Conservation (phyloP, 257 asterid genomes). For the Paraleonurus japonicus region DNA sequence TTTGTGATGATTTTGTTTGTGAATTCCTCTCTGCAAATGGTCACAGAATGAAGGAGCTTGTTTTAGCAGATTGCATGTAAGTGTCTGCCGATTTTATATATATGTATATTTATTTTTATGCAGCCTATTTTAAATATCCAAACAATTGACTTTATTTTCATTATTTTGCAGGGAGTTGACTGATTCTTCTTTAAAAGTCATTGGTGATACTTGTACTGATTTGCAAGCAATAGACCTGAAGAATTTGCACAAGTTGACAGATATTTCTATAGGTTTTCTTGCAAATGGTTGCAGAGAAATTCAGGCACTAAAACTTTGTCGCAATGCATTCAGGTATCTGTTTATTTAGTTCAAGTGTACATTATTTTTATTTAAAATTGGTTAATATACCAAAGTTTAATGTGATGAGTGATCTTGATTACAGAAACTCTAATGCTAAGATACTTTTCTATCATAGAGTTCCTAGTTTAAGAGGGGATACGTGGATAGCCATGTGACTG, state of each 20-base stretch:
- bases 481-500: neutral
- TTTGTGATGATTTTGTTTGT: slow-evolving; percentile 63
- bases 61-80: slow-evolving; percentile 69
- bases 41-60: slow-evolving; percentile 76
- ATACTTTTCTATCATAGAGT: neutral
- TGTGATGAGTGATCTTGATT: slow-evolving; percentile 7
- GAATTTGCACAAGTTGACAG: slow-evolving; percentile 69
- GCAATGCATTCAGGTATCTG: slow-evolving; percentile 68
- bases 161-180: slow-evolving; percentile 65
- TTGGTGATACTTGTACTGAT: slow-evolving; percentile 56
- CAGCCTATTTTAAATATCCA: neutral
- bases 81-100: slow-evolving; percentile 32
- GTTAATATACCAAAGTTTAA: neutral
- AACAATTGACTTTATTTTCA: neutral
- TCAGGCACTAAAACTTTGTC: slow-evolving; percentile 58
- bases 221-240: slow-evolving; percentile 63
- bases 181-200: slow-evolving; percentile 57
- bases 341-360: neutral
- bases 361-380: slow-evolving; percentile 1
- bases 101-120: neutral
- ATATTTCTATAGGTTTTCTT: slow-evolving; percentile 69
- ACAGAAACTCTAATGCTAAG: neutral
- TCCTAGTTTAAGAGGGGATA: neutral
- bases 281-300: slow-evolving; percentile 81
- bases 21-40: slow-evolving; percentile 49